Base-by-base conservation (phyloP, 805 yeast species). In the Candida takata region DNA sequence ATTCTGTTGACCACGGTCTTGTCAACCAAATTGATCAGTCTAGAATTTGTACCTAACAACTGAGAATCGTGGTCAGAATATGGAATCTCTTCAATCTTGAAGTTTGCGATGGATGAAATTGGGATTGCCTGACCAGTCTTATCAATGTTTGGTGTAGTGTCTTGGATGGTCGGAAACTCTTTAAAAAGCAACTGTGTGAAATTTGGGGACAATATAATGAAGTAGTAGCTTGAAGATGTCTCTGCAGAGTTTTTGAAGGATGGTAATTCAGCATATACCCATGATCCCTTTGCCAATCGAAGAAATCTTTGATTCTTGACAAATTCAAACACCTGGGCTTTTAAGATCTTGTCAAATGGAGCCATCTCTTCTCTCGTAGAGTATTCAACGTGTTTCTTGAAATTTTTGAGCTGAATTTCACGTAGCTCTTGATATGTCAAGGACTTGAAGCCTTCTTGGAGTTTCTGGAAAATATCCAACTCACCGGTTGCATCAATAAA, bases 221-320 rank as follows among this genome's bases (percentile, higher is more conserved):
- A 83, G 52, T 68, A 77, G 40, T 65, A 65, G 43, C 67, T 70
- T 9, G 64, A 35, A 13, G 47, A 37, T 3, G 47, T 54, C 28
- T 42, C 44, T n/a, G 41, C 31, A 3, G 41, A 34, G 34, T 38
- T 37, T n/a, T 43, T 44, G 26, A 43, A 41, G 10, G 58, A 42
- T 15, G 82, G 86, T 35, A 69, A 62, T 25, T 77, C 80, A 2
- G 79, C 69, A 51, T 67, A 80, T 11, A 82, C 88, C 95, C 95
- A 85, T 3, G 83, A 71, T 2, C 95, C 95, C 49, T 72, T 77
- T 19, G 85, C 75, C 33, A 85, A 59, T 51, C 77, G 79, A 38
- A 82, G 58, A 31, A 80, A 75, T 48, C 90, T 68, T 60, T 83
- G 92, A 53, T 82, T 87, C 38, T 73, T 72, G 12, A 84, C 86